phyloP scores from a whole-genome alignment of 2,329 filamentous ascomycete species.

The Lachnum nothofagi region DNA sequence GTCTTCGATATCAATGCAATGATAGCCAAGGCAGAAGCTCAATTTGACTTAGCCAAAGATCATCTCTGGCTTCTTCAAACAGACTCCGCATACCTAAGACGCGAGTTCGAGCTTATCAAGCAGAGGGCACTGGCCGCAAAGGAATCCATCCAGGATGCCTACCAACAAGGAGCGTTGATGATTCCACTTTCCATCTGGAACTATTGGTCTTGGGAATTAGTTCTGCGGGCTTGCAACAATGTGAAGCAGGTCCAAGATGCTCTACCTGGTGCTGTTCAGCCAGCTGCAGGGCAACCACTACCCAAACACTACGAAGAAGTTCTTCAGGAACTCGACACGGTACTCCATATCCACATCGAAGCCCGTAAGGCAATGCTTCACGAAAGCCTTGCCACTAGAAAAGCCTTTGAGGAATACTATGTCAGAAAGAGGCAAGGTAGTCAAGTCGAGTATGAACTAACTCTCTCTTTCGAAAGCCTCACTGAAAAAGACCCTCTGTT shows the following conservation, averaged over 20 bases:
- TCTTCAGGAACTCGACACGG: conserved; percentile 4
- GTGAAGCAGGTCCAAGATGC: neutral
- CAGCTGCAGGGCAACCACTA: conserved; percentile 2
- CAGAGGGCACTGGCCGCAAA: neutral
- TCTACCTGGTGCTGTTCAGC: conserved; percentile 4
- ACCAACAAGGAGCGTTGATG: neutral
- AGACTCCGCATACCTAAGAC: conserved; percentile 7
- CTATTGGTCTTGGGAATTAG: conserved; percentile 7
- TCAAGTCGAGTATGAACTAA: neutral
- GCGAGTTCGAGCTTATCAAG: neutral
- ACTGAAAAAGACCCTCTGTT: neutral
- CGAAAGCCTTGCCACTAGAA: neutral
- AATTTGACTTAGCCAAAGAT: conserved; percentile 1
- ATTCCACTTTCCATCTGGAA: conserved; percentile 1
- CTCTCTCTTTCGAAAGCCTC: neutral
- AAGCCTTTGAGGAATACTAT: neutral
- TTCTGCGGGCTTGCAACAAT: conserved; percentile 3
- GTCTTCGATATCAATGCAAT: conserved; percentile 6
- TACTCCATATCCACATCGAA: neutral
- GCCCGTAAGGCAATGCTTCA: no score
- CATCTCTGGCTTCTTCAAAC: conserved; percentile 13
- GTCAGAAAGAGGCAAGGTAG: no score
- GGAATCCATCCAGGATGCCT: neutral
- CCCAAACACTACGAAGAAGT: conserved; percentile 5
- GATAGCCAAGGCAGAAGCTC: neutral